These are phyloP conservation scores for Rostrohypoxylon terebratum DNA, from an alignment of 495 filamentous ascomycete species.

Conservation along the genomic window DNA sequence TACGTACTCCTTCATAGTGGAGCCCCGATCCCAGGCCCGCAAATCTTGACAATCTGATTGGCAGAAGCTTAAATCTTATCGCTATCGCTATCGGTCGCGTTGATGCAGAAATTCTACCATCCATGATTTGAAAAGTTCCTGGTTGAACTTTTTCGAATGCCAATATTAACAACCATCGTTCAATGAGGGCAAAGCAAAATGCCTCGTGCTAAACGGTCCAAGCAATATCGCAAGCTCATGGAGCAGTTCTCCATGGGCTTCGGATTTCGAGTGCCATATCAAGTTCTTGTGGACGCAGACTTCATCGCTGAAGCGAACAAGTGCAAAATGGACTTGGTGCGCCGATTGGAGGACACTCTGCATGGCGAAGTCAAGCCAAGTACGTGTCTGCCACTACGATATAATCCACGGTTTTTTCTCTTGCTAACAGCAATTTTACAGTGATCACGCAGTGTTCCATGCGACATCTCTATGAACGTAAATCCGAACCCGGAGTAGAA, in stretches of 20 bases:
- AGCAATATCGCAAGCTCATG: conserved; percentile 98
- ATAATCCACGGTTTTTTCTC: neutral
- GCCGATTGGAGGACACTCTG: conserved; percentile 76
- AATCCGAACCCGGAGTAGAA: conserved; percentile 66
- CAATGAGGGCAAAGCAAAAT: conserved; percentile 61
- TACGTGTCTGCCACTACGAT: conserved; percentile 53
- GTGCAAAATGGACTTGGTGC: conserved; percentile 85
- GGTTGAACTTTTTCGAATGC: conserved; percentile 5
- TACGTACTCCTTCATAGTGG: neutral
- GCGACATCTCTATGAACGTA: conserved; percentile 74
- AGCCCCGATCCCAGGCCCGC: neutral
- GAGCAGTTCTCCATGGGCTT: conserved; percentile 85
- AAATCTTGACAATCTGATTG: neutral
- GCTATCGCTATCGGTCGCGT: conserved; percentile 25
- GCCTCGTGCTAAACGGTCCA: conserved; percentile 87
- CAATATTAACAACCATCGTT: conserved; percentile 2
- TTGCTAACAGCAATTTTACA: conserved; percentile 24
- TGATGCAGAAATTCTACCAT: conserved; percentile 30
- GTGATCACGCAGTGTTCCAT: conserved; percentile 67
- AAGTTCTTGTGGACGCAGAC: conserved; percentile 88
- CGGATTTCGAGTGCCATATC: conserved; percentile 91
- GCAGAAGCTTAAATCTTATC: conserved; percentile 32
- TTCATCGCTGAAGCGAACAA: conserved; percentile 77
- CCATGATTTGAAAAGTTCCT: conserved; percentile 18
- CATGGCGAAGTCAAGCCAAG: conserved; percentile 87